Evolutionary conservation across 2,329 filamentous ascomycete species (phyloP), one percentile per base, ranked within the genome.

Genomic region (Salinomyces thailandicus): DNA sequence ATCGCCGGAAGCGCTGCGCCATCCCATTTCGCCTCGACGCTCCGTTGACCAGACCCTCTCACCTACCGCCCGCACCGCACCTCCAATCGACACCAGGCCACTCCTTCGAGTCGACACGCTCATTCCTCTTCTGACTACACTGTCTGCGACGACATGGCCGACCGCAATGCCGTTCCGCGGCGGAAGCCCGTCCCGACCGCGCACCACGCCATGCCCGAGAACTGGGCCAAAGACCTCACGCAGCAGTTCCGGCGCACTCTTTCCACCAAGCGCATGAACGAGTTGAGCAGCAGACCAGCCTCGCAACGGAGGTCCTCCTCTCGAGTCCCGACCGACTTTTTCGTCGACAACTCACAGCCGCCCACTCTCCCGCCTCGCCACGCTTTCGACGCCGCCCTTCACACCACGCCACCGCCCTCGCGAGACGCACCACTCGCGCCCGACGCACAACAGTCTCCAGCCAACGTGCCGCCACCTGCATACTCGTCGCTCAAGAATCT

Each of bases 191-290:
- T 55, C 13, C 51, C 52, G 22, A 36, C 24, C 31, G 31, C 43
- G 18, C 40, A 46, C 34, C 38, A 47, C 9, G 45, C 49, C 22
- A 40, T 60, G 22, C 45, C 50, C 24, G 81, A 86, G 55, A 72
- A 74, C 53, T 84, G 79, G 77, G 85, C 86, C 17, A 72, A 76
- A 52, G 83, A 86, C 41, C 67, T 96, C 52, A 80, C 83, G 35
- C 67, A 81, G 52, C 81, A 85, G 55, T 95, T 95, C 60, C 85
- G 93, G 58, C 81, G 86, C 46, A 68, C 93, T 42, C 71, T 96
- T 55, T 81, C 84, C 59, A 85, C 83, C 39, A 87, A 84, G 67
- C 77, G 86, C 60, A 77, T 94, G 69, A 87, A 85, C 58, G 83
- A 87, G 46, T 71, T 95, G 50, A 60, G 55, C 34, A 77, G 48